Base-by-base conservation (phyloP, 169 alveolate genomes). In the Babesia caballi region DNA sequence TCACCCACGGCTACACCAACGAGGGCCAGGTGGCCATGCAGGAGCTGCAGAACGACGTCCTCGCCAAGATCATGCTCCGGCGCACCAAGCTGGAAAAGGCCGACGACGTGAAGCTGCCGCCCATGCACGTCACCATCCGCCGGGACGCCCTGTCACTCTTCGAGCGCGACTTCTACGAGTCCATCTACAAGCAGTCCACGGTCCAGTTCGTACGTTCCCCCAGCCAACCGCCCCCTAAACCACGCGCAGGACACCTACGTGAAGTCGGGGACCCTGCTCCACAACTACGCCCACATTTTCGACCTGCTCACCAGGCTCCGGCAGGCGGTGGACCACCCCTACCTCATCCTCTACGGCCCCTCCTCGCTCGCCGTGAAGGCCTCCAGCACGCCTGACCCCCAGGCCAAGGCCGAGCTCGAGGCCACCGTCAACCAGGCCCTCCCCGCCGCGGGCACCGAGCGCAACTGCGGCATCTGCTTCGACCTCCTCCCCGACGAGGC, bases 291-390 rank as follows among this genome's bases (percentile, higher is more conserved):
- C 11, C 97, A 94, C 84, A 88, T 94, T 23, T 94, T 94, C 72
- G 95, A 91, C 67, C 61, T 94, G 52, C 75, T 94, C 35, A 85
- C 94, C 69, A 84, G 96, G 44, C 85, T 92, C 42, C 85, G 97
- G 19, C 96, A 92, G 75, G 97, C 97, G 12, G 97, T 93, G 21
- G 95, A 93, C 56, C 97, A 94, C 50, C 96, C 97, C 2, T 91
- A 91, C 58, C 82, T 94, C 69, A 92, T 92, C 56, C 72, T 92
- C 21, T 93, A 91, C 67, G 96, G 96, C 15, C 85, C 90, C 38
- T 76, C 85, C 15, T 76, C 77, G 61, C 71, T 84, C 30, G 73
- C 60, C 8, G 11, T 12, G 21, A 63, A 63, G 52, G 73, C 73
- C 21, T 12, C 7, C 33, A 63, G 8, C 51, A 28, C 73, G 25